Evolutionary conservation across 2,329 filamentous ascomycete species (phyloP), one percentile per base, ranked within the genome.

Genomic region (Grosmannia clavigera): DNA sequence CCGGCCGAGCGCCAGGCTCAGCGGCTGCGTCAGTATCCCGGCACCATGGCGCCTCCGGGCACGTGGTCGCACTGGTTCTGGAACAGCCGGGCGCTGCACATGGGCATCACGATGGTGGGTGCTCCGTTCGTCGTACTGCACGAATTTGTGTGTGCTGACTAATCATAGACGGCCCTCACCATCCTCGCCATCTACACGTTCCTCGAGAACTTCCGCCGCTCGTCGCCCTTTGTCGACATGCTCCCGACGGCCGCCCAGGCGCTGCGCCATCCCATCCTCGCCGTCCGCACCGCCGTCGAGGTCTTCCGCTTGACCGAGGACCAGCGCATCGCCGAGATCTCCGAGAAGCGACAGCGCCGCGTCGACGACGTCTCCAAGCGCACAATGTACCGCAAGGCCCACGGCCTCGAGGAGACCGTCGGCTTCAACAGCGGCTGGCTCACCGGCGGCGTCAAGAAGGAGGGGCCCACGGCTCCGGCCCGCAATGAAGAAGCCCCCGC

Each of bases 301-400:
- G 88, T 96, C 60, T 82, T 92, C 68, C 79, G 82, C 62, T 80
- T 95, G 75, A 87, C 95, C 70, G 81, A 88, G 65, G 81, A 84
- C 66, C 86, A 92, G 71, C 82, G 82, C 65, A 86, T 84, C 35
- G 77, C 81, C 64, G 75, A 84, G 68, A 87, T 87, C 33, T 78
- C 81, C 58, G 88, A 92, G 72, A 84, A 84, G 74, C 82, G 92
- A 60, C 82, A 83, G 68, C 81, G 81, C 68, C 85, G 84, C 65
- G 79, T 90, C 60, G 90, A 96, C 66, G 94, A 99, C 74, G 86
- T 94, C 33, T 82, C 86, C 71, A 96, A 96, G 82, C 81, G 92
- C 67, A 82, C 82, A 63, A 85, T 88, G 72, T 99, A 90, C 74
- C 84, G 92, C 68, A 86, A 90, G 73, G 90, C 87, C 62, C 90